A percentile compares a stretch with the other conserved stretches of the same genome.
Conservation (phyloP, 495 filamentous ascomycete genomes). For the Daldinia bambusicola region DNA sequence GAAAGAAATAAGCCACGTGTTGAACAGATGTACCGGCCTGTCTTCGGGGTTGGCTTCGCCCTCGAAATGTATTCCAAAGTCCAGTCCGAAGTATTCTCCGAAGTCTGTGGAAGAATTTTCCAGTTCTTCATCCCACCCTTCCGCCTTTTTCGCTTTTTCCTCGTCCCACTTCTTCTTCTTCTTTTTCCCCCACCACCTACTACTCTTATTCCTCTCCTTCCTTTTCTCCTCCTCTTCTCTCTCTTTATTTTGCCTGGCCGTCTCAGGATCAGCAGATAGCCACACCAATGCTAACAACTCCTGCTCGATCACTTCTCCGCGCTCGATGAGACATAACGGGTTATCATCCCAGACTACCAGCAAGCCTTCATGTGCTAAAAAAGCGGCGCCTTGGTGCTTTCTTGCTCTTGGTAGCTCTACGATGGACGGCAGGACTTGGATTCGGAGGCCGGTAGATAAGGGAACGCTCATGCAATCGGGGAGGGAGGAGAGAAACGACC, state of each 20-base stretch:
- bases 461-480: conserved; percentile 79
- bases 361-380: conserved; percentile 72
- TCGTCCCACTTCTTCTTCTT: too few relatives aligned
- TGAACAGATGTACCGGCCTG: conserved; percentile 71
- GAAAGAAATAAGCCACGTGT: conserved; percentile 71
- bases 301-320: conserved; percentile 74
- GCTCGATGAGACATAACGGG: conserved; percentile 69
- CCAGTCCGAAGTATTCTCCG: too few relatives aligned
- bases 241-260: conserved; percentile 48
- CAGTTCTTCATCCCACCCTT: conserved; percentile 56
- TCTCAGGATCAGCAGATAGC: conserved; percentile 64
- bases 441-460: conserved; percentile 74
- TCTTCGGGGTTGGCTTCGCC: conserved; percentile 70
- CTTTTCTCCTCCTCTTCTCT: too few relatives aligned
- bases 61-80: conserved; percentile 40
- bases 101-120: conserved; percentile 53
- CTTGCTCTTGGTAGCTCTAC: conserved; percentile 72
- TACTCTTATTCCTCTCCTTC: too few relatives aligned
- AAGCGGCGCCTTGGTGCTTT: conserved; percentile 81
- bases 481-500: conserved; percentile 76
- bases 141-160: too few relatives aligned
- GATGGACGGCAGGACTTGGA: conserved; percentile 77
- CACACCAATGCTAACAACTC: conserved; percentile 80
- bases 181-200: too few relatives aligned
- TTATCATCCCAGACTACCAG: conserved; percentile 84